Evolutionary conservation across 805 yeast genomes (phyloP).

Genomic region (Candida berthetii): DNA sequence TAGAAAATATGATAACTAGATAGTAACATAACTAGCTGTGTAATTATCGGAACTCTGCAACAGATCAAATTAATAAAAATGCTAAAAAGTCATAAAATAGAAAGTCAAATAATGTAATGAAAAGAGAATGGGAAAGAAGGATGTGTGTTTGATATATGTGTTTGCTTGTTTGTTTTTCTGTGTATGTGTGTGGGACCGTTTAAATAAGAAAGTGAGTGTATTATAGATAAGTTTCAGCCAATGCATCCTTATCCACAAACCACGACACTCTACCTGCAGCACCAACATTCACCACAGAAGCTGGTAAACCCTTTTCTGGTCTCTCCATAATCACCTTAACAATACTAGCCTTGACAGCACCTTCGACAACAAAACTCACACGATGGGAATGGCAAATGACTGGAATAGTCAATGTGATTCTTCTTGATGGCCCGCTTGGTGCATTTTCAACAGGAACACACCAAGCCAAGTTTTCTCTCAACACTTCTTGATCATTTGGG

Average conservation of each 20-base stretch:
- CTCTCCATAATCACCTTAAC: constrained; percentile 90
- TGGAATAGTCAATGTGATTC: constrained; percentile 89
- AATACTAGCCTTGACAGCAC: constrained; percentile 90
- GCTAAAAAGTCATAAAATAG: no score
- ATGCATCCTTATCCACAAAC: constrained; percentile 95
- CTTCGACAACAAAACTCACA: constrained; percentile 94
- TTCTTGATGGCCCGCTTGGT: constrained; percentile 78
- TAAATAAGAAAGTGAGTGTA: constrained; percentile 32
- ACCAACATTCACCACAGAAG: constrained; percentile 87
- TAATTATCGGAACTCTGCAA: no score
- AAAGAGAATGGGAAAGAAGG: no score
- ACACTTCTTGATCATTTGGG: constrained; percentile 78
- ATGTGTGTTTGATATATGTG: no score
- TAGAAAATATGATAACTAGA: no score
- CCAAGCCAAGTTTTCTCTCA: constrained; percentile 92
- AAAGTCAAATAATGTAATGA: no score
- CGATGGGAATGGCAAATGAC: constrained; percentile 91
- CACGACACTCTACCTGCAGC: constrained; percentile 97
- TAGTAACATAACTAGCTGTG: no score
- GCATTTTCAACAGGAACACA: constrained; percentile 89
- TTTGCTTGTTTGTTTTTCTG: no score
- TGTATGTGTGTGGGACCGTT: no score
- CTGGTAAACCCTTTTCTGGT: constrained; percentile 94
- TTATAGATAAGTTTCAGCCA: constrained; percentile 42
- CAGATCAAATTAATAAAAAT: no score